A percentile compares a stretch with the other conserved stretches of the same genome.
These are phyloP conservation scores for Populus simonii DNA, from an alignment of 345 rosid genomes.

Conservation along the genomic window DNA sequence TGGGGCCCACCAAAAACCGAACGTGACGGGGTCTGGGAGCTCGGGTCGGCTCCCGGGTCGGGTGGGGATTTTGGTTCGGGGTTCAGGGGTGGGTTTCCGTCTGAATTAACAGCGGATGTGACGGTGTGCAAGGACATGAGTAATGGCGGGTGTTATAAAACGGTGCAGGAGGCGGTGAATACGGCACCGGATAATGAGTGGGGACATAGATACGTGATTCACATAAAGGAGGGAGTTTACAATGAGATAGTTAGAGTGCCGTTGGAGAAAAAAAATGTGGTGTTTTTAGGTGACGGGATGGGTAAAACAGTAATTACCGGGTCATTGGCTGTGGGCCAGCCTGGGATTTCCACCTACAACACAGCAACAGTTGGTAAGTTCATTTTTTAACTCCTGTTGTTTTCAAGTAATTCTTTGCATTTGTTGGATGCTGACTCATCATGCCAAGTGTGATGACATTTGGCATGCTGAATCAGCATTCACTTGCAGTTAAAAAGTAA, in stretches of 20 bases:
- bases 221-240: conserved; percentile 60
- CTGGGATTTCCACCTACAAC: conserved; percentile 67
- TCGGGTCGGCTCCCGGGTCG: background rate
- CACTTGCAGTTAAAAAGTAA: background rate
- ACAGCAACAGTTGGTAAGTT: conserved; percentile 79
- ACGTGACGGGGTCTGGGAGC: conserved; percentile 52
- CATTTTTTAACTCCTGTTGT: background rate
- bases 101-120: conserved; percentile 44
- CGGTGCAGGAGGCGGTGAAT: conserved; percentile 79
- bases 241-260: conserved; percentile 74
- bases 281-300: conserved; percentile 77
- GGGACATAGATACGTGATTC: conserved; percentile 48
- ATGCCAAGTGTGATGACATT: background rate
- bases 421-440: background rate
- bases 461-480: background rate
- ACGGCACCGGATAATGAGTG: conserved; percentile 57
- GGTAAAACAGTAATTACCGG: conserved; percentile 88
- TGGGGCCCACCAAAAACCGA: conserved; percentile 78
- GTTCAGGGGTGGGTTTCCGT: conserved; percentile 41
- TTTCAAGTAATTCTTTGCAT: background rate
- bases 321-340: conserved; percentile 45
- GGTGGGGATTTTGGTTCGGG: conserved; percentile 7
- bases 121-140: conserved; percentile 63
- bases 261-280: conserved; percentile 72
- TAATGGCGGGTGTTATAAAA: conserved; percentile 34